Evolutionary conservation across 108 stramenopile species (phyloP), one percentile per base, ranked within the genome.

Genomic region (Pseudonitzschia multistriata): DNA sequence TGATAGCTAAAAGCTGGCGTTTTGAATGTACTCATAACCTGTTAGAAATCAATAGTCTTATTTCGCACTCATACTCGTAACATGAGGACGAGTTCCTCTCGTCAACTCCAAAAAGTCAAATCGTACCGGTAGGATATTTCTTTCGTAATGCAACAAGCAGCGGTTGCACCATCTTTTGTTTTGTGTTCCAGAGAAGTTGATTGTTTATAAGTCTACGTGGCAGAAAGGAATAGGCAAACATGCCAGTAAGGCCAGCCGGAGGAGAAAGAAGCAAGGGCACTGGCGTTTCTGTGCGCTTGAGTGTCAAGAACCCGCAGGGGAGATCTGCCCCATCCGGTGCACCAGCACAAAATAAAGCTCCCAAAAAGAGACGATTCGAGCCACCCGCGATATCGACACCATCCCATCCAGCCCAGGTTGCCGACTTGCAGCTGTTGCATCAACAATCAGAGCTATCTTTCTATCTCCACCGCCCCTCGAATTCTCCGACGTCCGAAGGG

Each of bases 391-490:
- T 59, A 5, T n/a, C 31, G 11, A 3, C 5, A 21, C 56, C 47
- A 64, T 29, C 50, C 6, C 67, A 72, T 49, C 66, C 63, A 52
- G 59, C 83, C 60, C 29, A 89, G 80, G 79, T 77, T 70, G 29
- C 47, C 61, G 22, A 73, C 15, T 29, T 76, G 42, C 63, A 62
- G 25, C 50, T 81, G 14, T 50, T 76, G 57, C 80, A 81, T 60
- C 80, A 81, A 54, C 56, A 70, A 56, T 61, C 72, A 3, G 52
- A 52, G 47, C 28, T 81, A 7, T 67, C 71, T 22, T 71, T 81
- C 33, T 40, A 73, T 4, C 39, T 81, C 27, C n/a, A 72, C 63
- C 64, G 61, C 24, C 42, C 42, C 15, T 5, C 5, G 29, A 34
- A 68, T 36, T 28, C 34, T 29, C 13, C 19, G 45, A 14, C 21